Evolutionary conservation across 805 yeast genomes (phyloP).

Genomic region (Yamadazyma philogaea): DNA sequence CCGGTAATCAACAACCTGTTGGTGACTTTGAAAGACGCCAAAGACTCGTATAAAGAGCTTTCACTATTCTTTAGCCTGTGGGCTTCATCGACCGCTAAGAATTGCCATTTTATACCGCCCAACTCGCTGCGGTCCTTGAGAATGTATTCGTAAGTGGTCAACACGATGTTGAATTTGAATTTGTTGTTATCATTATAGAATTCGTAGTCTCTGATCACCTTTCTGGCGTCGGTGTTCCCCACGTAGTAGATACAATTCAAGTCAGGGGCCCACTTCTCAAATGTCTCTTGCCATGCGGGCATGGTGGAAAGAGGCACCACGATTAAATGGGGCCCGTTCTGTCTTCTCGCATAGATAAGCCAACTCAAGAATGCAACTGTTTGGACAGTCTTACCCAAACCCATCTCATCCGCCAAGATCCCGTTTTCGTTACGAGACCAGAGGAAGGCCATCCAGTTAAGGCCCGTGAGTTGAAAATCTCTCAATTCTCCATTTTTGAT

Average conservation of each 20-base stretch:
- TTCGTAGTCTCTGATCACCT: constrained; percentile 79
- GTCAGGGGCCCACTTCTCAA: constrained; percentile 97
- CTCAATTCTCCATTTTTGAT: constrained; percentile 89
- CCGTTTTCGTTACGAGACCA: constrained; percentile 99
- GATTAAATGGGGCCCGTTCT: constrained; percentile 94
- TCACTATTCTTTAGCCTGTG: constrained; percentile 94
- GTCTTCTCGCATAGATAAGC: constrained; percentile 92
- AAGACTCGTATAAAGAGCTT: constrained; percentile 85
- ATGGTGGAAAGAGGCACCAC: constrained; percentile 95
- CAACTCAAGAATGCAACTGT: constrained; percentile 93
- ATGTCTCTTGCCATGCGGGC: constrained; percentile 99
- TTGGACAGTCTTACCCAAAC: constrained; percentile 96
- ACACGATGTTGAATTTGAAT: constrained; percentile 84
- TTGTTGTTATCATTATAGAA: constrained; percentile 60
- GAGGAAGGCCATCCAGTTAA: constrained; percentile 98
- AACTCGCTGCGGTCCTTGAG: constrained; percentile 81
- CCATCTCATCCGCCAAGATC: constrained; percentile 98
- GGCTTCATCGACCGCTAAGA: constrained; percentile 97
- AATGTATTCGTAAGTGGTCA: constrained; percentile 96
- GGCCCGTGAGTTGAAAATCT: constrained; percentile 96
- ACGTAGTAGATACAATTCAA: constrained; percentile 87
- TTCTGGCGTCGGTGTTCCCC: constrained; percentile 87
- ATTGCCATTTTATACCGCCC: constrained; percentile 90
- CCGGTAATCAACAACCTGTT: constrained; percentile 93
- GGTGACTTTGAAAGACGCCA: constrained; percentile 74